A percentile compares a stretch with the other conserved stretches of the same genome.
Conservation (phyloP, 1,139 yeast genomes). For the Pichia norvegensis region DNA sequence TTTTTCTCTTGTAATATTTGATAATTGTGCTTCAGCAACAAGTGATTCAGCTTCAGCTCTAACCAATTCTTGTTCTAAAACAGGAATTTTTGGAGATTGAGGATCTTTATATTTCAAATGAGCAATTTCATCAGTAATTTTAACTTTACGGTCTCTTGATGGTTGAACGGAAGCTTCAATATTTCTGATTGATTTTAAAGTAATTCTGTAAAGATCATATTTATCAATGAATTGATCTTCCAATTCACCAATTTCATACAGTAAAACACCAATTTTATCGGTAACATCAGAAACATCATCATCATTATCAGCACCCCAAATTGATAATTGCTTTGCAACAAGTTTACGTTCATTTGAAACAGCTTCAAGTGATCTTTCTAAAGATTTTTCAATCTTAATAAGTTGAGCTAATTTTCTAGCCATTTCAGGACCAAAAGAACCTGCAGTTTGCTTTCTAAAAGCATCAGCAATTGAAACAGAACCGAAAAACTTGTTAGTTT, state of each 20-base stretch:
- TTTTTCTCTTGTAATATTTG: slow-evolving; percentile 96
- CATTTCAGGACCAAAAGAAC: slow-evolving; percentile 90
- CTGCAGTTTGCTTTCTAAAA: slow-evolving; percentile 84
- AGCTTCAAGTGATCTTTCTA: slow-evolving; percentile 87
- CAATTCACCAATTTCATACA: slow-evolving; percentile 94
- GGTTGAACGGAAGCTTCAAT: slow-evolving; percentile 98
- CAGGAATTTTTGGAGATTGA: slow-evolving; percentile 88
- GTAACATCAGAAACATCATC: slow-evolving; percentile 96
- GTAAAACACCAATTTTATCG: slow-evolving; percentile 91
- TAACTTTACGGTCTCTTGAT: slow-evolving; percentile 94
- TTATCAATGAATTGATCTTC: slow-evolving; percentile 97
- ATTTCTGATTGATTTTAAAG: slow-evolving; percentile 89
- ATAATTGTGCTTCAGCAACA: slow-evolving; percentile 97
- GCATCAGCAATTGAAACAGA: slow-evolving; percentile 61
- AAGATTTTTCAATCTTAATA: slow-evolving; percentile 94
- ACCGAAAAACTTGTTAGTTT: slow-evolving; percentile 83
- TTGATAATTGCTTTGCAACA: slow-evolving; percentile 90
- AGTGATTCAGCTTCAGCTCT: slow-evolving; percentile 98
- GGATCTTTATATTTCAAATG: slow-evolving; percentile 98
- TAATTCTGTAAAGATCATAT: slow-evolving; percentile 95
- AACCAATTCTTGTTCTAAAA: slow-evolving; percentile 94
- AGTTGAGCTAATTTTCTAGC: slow-evolving; percentile 82
- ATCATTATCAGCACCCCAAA: slow-evolving; percentile 98
- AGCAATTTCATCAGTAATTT: slow-evolving; percentile 96
- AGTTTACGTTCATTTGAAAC: slow-evolving; percentile 94